These are phyloP conservation scores for Colletotrichum chrysophilum DNA, from an alignment of 2,329 filamentous ascomycete genomes.

Conservation along the genomic window DNA sequence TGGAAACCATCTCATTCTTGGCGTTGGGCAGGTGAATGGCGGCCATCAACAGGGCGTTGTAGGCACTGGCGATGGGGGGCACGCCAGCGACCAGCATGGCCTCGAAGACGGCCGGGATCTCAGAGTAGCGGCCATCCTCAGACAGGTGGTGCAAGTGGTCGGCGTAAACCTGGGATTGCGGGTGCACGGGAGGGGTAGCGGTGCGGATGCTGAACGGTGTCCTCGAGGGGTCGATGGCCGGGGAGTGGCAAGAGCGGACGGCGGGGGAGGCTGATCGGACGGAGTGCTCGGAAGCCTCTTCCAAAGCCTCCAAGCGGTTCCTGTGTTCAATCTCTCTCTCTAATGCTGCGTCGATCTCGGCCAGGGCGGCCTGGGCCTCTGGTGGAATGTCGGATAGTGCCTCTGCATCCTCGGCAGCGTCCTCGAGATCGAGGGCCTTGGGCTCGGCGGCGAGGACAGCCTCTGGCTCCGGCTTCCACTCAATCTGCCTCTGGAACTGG, in stretches of 20 bases:
- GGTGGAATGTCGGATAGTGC: constrained; percentile 37
- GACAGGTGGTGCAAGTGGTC: constrained; percentile 80
- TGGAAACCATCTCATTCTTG: constrained; percentile 84
- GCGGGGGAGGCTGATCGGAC: constrained; percentile 38
- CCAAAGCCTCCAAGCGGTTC: constrained; percentile 48
- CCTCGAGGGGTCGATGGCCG: constrained; percentile 42
- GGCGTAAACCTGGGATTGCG: constrained; percentile 74
- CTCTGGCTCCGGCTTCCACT: constrained; percentile 76
- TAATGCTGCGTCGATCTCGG: constrained; percentile 85
- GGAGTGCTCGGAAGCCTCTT: constrained; percentile 46
- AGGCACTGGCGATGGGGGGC: constrained; percentile 82
- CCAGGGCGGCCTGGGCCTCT: constrained; percentile 66
- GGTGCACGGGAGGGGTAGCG: constrained; percentile 65
- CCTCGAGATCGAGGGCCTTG: constrained; percentile 50
- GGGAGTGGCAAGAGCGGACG: constrained; percentile 41
- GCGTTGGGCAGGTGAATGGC: constrained; percentile 82
- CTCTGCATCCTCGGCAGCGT: constrained; percentile 37
- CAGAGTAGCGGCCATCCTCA: constrained; percentile 74
- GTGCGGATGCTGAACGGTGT: constrained; percentile 56
- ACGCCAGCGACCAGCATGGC: constrained; percentile 84
- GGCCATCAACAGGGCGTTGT: constrained; percentile 87
- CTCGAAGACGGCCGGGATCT: constrained; percentile 92
- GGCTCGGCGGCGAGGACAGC: constrained; percentile 67
- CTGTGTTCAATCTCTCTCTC: constrained; percentile 75
- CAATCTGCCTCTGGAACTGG: constrained; percentile 85